These are phyloP conservation scores for Pleurostoma richardsiae DNA, from an alignment of 2,329 filamentous ascomycete species.

Conservation along the genomic window DNA sequence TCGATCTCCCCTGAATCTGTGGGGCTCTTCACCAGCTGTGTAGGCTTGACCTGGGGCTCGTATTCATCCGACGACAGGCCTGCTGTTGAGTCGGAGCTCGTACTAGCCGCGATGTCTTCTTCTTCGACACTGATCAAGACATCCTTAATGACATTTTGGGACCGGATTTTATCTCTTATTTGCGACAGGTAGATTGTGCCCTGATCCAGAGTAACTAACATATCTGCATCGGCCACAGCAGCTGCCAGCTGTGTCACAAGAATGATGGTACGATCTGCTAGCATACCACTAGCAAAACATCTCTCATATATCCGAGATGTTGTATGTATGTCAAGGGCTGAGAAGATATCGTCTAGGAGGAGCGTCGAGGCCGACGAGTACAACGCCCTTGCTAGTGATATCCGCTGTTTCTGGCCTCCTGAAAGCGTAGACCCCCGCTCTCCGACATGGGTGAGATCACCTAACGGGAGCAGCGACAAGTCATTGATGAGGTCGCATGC, in stretches of 20 bases:
- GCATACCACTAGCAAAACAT: slow-evolving; percentile 76
- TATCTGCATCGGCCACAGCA: slow-evolving; percentile 67
- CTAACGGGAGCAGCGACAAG: slow-evolving; percentile 46
- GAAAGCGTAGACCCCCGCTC: slow-evolving; percentile 12
- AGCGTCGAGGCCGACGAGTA: slow-evolving; percentile 5
- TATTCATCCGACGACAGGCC: background rate
- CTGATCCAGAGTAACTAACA: slow-evolving; percentile 76
- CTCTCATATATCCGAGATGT: slow-evolving; percentile 92
- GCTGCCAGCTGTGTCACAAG: slow-evolving; percentile 85
- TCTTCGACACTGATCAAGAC: background rate
- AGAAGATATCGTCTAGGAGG: slow-evolving; percentile 10
- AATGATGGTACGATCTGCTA: slow-evolving; percentile 79
- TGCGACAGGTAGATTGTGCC: slow-evolving; percentile 24
- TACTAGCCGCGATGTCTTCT: background rate
- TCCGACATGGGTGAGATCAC: slow-evolving; percentile 13
- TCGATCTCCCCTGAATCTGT: slow-evolving; percentile 12
- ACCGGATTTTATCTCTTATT: background rate
- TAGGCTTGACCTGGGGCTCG: background rate
- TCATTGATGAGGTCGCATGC: slow-evolving; percentile 29
- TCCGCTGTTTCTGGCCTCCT: slow-evolving; percentile 17
- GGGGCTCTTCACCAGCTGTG: background rate
- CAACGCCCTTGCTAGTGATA: slow-evolving; percentile 12
- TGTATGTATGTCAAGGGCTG: slow-evolving; percentile 36
- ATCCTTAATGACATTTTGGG: background rate
- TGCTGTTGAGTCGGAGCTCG: background rate